phyloP scores from a whole-genome alignment of 345 rosid genomes.

The Corchorus capsularis region DNA sequence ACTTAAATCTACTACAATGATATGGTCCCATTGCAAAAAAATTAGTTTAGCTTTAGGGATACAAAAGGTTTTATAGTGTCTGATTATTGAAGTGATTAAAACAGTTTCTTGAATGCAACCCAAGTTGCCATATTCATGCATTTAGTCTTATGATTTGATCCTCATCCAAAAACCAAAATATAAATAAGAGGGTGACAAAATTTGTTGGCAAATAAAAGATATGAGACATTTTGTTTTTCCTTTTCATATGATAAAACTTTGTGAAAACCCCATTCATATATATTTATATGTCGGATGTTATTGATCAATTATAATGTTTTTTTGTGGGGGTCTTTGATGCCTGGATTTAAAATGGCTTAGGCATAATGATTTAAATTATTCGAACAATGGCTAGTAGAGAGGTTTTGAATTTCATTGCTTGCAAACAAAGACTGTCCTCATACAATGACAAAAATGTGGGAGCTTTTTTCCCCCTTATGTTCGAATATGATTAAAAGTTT shows the following conservation, averaged over 20 bases:
- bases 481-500: too few species aligned
- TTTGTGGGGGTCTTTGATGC: not conserved
- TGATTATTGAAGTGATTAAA: constrained; percentile 3
- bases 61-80: not conserved
- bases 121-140: constrained; percentile 14
- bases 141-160: constrained; percentile 10
- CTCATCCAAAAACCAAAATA: not conserved
- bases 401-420: too few species aligned
- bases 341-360: not conserved
- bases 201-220: not conserved
- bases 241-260: not conserved
- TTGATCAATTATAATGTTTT: not conserved
- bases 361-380: not conserved
- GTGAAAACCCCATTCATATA: constrained; percentile 1
- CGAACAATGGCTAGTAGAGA: too few species aligned
- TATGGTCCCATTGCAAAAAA: not conserved
- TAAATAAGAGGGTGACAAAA: constrained; percentile 3
- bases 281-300: not conserved
- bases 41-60: constrained; percentile 11
- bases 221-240: not conserved
- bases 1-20: not conserved
- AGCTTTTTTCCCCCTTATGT: not conserved
- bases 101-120: not conserved
- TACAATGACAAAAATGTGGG: not conserved
- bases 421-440: not conserved